These are phyloP conservation scores for Quercus engelmannii DNA, from an alignment of 306 rosid species.

Conservation along the genomic window DNA sequence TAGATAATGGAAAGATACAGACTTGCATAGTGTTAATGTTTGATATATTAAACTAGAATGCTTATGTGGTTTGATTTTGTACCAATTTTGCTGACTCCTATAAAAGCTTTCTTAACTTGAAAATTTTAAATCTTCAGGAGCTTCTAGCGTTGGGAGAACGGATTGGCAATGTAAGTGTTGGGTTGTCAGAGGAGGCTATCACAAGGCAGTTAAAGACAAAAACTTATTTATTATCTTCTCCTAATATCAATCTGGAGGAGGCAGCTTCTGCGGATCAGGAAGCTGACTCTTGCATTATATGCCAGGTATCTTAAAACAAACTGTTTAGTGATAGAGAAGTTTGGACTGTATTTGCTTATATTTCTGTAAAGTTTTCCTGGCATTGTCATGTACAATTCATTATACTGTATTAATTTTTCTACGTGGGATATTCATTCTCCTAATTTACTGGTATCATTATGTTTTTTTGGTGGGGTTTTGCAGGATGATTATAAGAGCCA, in stretches of 20 bases:
- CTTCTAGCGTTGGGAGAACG: conserved; percentile 96
- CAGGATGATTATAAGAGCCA: conserved; percentile 75
- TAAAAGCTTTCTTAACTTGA: conserved; percentile 10
- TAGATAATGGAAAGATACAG: neutral
- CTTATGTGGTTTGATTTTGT: neutral
- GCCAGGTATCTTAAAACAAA: conserved; percentile 60
- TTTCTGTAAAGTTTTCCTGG: neutral
- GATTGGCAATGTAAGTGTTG: conserved; percentile 85
- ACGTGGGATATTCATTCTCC: neutral
- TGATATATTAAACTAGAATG: neutral
- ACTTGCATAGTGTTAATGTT: neutral
- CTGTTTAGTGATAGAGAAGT: neutral
- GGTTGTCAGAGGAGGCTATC: conserved; percentile 73
- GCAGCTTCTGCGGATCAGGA: conserved; percentile 53
- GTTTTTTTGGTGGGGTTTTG: conserved; percentile 2
- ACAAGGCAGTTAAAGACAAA: conserved; percentile 46
- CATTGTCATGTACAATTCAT: neutral
- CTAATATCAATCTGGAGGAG: conserved; percentile 48
- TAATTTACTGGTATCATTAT: neutral
- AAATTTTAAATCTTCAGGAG: conserved; percentile 50
- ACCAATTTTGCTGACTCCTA: neutral
- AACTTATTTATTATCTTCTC: conserved; percentile 25
- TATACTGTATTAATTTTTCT: neutral
- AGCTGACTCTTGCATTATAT: conserved; percentile 70
- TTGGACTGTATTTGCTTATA: neutral